Evolutionary conservation across 2,329 filamentous ascomycete genomes (phyloP).

Genomic region (Microdochium nivale): DNA sequence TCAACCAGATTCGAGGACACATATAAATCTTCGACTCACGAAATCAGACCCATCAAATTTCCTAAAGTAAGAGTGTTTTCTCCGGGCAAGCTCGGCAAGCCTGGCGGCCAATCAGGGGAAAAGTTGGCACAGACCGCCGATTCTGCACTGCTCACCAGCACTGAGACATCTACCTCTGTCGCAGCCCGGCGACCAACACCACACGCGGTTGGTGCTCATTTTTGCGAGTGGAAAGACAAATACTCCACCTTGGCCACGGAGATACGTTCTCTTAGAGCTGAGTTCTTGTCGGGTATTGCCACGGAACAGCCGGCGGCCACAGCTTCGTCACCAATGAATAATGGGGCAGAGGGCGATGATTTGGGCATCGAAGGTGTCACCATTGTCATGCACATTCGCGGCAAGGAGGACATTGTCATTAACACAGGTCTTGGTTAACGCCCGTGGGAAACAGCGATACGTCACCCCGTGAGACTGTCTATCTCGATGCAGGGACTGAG

Average conservation of each 20-base stretch:
- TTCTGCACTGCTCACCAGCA: background rate
- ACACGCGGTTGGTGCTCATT: background rate
- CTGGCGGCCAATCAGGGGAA: background rate
- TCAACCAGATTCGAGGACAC: background rate
- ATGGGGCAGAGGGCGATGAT: conserved; percentile 21
- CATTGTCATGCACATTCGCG: conserved; percentile 39
- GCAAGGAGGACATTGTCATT: conserved; percentile 41
- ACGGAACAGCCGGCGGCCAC: conserved; percentile 7
- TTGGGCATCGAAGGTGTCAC: conserved; percentile 39
- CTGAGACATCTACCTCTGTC: background rate
- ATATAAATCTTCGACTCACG: background rate
- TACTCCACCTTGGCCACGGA: conserved; percentile 23
- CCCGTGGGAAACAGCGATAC: too few relatives aligned
- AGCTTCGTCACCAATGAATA: conserved; percentile 8
- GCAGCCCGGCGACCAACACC: background rate
- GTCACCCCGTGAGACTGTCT: too few relatives aligned
- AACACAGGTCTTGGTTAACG: conserved; percentile 31
- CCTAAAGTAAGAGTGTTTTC: background rate
- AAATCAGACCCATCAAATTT: background rate
- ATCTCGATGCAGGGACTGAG: background rate
- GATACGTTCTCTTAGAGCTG: conserved; percentile 30
- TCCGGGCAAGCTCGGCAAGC: background rate
- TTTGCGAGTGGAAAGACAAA: background rate
- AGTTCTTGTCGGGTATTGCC: conserved; percentile 17
- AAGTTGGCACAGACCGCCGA: background rate